Evolutionary conservation across 1,284 basidiomycete genomes (phyloP).

Genomic region (Cutaneotrichosporon cavernicola): DNA sequence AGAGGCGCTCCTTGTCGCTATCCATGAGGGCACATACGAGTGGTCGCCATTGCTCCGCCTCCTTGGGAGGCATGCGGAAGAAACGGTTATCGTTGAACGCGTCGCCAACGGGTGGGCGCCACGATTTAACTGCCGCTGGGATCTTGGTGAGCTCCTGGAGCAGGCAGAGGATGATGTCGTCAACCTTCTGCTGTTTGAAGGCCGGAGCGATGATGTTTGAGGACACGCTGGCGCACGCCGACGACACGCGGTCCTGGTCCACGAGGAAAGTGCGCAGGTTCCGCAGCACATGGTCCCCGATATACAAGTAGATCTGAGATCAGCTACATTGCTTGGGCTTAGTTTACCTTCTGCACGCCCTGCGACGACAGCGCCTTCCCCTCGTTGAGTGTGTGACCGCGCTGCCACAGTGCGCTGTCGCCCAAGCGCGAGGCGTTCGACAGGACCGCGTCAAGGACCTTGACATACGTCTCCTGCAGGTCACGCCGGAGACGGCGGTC

Average conservation of each 20-base stretch:
- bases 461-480: slow-evolving; percentile 82
- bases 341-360: slow-evolving; percentile 12
- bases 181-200: slow-evolving; percentile 55
- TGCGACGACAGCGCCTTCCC: background rate
- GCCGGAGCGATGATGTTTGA: slow-evolving; percentile 83
- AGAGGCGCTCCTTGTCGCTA: slow-evolving; percentile 79
- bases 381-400: slow-evolving; percentile 8
- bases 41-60: slow-evolving; percentile 67
- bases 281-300: slow-evolving; percentile 70
- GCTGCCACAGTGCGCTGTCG: slow-evolving; percentile 50
- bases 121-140: slow-evolving; percentile 75
- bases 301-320: slow-evolving; percentile 66
- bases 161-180: slow-evolving; percentile 59
- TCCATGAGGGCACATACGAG: slow-evolving; percentile 79
- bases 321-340: background rate
- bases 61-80: slow-evolving; percentile 63
- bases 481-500: slow-evolving; percentile 86
- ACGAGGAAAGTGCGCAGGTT: slow-evolving; percentile 75
- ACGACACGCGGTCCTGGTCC: slow-evolving; percentile 78
- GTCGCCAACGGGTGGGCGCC: slow-evolving; percentile 77
- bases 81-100: slow-evolving; percentile 80
- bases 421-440: slow-evolving; percentile 69
- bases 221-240: slow-evolving; percentile 75
- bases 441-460: slow-evolving; percentile 78
- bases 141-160: slow-evolving; percentile 76